Percentiles rank a stretch among this genome's conserved stretches.
These are phyloP conservation scores for Xylaria sp. DNA, from an alignment of 2,329 filamentous ascomycete genomes.

Conservation along the genomic window DNA sequence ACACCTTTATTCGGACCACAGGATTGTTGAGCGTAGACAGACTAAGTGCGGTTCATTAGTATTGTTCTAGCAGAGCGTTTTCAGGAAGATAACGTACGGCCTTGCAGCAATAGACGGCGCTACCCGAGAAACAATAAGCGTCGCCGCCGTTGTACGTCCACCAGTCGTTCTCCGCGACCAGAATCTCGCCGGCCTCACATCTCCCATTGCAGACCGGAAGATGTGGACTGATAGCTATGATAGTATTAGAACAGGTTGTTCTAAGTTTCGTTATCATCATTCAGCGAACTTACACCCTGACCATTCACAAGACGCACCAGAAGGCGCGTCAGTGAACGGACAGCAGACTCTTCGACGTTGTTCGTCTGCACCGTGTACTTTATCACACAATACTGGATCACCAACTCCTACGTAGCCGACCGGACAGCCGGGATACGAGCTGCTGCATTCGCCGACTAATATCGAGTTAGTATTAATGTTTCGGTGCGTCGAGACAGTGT, in stretches of 20 bases:
- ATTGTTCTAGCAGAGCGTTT: too few relatives aligned
- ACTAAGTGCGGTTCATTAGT: not conserved
- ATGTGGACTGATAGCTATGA: not conserved
- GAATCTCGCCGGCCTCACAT: not conserved
- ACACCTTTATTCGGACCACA: not conserved
- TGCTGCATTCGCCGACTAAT: not conserved
- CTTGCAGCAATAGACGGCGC: not conserved
- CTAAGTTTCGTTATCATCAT: not conserved
- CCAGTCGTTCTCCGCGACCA: not conserved
- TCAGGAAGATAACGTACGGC: not conserved
- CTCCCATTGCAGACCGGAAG: not conserved
- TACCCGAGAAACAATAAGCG: not conserved
- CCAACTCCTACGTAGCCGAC: not conserved
- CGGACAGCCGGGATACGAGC: not conserved
- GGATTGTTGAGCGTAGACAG: not conserved
- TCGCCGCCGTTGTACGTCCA: not conserved
- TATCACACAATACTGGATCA: not conserved
- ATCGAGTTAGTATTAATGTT: not conserved
- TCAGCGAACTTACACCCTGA: not conserved
- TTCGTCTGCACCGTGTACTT: not conserved
- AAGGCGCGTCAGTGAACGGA: not conserved
- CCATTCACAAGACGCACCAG: not conserved
- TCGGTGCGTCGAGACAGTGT: too few relatives aligned
- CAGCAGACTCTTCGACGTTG: not conserved
- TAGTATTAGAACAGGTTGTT: not conserved